A percentile compares a stretch with the other conserved stretches of the same genome.
These are phyloP conservation scores for Malbranchea zuffiana DNA, from an alignment of 2,329 filamentous ascomycete species.

Conservation along the genomic window DNA sequence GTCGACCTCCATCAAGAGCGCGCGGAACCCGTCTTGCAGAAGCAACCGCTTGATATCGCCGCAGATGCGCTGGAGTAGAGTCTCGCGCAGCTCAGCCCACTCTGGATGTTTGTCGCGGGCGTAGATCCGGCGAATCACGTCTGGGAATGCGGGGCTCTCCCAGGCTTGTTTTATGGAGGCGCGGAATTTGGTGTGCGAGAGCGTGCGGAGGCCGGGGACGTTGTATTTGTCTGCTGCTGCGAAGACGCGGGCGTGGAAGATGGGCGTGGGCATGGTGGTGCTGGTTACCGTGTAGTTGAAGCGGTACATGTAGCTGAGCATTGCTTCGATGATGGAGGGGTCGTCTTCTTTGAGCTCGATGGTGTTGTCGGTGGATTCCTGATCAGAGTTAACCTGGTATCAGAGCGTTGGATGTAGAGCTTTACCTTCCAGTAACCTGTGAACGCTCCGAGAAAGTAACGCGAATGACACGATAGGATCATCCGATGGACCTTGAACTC, in stretches of 20 bases:
- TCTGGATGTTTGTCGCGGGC: too few species aligned
- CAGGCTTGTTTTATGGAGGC: too few species aligned
- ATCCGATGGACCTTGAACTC: not conserved
- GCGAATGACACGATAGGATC: not conserved
- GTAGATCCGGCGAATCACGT: too few species aligned
- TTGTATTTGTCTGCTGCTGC: not conserved
- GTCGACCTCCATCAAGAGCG: too few species aligned
- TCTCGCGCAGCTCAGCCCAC: too few species aligned
- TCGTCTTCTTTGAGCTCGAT: constrained; percentile 17
- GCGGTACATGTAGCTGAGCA: constrained; percentile 21
- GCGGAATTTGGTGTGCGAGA: not conserved
- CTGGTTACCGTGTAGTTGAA: constrained; percentile 2
- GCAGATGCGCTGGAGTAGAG: too few species aligned
- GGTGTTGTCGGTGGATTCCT: constrained; percentile 4
- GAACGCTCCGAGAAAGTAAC: not conserved
- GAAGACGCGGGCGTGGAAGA: not conserved
- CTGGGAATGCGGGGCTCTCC: not conserved
- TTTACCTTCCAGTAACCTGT: not conserved
- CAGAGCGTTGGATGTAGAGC: not conserved
- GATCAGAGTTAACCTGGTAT: not conserved
- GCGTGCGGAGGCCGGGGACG: not conserved
- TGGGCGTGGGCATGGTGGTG: not conserved
- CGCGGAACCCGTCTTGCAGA: too few species aligned
- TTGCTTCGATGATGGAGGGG: constrained; percentile 17
- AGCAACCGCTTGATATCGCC: too few species aligned